Evolutionary conservation across 768 basidiomycete genomes (phyloP).

Genomic region (Crassisporium funariophilum): DNA sequence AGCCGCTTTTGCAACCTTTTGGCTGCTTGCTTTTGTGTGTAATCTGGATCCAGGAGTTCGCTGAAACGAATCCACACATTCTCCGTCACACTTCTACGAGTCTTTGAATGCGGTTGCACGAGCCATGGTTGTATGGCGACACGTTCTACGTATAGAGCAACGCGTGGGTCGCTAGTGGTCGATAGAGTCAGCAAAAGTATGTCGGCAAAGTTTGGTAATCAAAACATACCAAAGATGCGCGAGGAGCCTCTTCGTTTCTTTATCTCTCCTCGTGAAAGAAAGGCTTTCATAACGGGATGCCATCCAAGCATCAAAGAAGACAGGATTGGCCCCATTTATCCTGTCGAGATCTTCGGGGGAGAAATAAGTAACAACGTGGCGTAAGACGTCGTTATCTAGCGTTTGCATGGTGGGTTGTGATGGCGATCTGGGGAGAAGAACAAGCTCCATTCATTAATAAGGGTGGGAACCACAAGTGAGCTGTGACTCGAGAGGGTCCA

Average conservation of each 20-base stretch:
- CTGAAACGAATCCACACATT: slow-evolving; percentile 28
- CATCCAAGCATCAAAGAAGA: slow-evolving; percentile 30
- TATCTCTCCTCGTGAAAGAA: slow-evolving; percentile 27
- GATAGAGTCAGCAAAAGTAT: not conserved
- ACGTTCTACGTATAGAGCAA: slow-evolving; percentile 33
- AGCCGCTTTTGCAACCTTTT: slow-evolving; percentile 36
- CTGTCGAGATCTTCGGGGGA: slow-evolving; percentile 20
- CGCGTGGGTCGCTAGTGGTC: slow-evolving; percentile 25
- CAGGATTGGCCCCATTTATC: slow-evolving; percentile 26
- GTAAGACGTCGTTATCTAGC: slow-evolving; percentile 33
- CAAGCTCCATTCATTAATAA: too few relatives aligned
- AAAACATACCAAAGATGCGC: slow-evolving; percentile 30
- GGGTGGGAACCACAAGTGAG: too few relatives aligned
- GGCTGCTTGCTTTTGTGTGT: slow-evolving; percentile 32
- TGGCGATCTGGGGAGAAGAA: not conserved
- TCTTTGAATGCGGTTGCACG: slow-evolving; percentile 35
- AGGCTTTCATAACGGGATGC: slow-evolving; percentile 26
- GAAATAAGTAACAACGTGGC: slow-evolving; percentile 28
- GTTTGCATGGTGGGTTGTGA: not conserved
- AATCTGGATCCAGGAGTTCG: slow-evolving; percentile 31
- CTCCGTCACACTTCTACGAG: slow-evolving; percentile 30
- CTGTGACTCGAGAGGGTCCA: too few relatives aligned
- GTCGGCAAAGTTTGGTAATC: not conserved
- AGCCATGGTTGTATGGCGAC: slow-evolving; percentile 44
- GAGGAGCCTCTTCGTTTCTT: slow-evolving; percentile 30